Conservation (phyloP, 1,139 yeast species). For the Geotrichum fermentans region DNA sequence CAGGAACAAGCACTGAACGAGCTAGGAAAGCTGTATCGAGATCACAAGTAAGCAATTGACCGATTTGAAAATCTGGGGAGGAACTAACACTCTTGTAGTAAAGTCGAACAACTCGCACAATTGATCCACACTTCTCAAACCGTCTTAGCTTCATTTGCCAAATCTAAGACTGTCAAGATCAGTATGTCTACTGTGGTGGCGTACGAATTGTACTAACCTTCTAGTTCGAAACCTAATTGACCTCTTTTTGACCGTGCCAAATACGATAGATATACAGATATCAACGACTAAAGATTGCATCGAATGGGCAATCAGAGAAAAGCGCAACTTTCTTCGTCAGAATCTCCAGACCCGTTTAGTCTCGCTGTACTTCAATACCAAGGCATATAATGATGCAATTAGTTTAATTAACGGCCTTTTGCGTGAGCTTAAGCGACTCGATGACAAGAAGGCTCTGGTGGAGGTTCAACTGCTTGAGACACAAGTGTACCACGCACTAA, state of each 20-base stretch:
- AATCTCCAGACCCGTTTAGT: constrained; percentile 80
- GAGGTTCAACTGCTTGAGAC: constrained; percentile 93
- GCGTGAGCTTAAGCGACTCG: constrained; percentile 83
- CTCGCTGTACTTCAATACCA: constrained; percentile 61
- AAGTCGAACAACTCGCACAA: constrained; percentile 49
- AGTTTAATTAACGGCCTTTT: constrained; percentile 66
- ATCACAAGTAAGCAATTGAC: constrained; percentile 24
- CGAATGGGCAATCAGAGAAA: constrained; percentile 79
- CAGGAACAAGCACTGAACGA: constrained; percentile 37
- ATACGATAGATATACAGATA: constrained; percentile 67
- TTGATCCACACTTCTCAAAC: constrained; percentile 67
- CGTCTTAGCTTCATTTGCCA: constrained; percentile 71
- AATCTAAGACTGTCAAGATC: constrained; percentile 91
- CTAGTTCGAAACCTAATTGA: constrained; percentile 63
- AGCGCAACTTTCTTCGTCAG: constrained; percentile 84
- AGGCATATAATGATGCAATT: constrained; percentile 65
- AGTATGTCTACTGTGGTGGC: too few relatives aligned
- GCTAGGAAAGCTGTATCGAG: constrained; percentile 36
- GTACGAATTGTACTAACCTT: constrained; percentile 52
- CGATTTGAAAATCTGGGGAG: constrained; percentile 19
- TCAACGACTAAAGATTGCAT: constrained; percentile 71
- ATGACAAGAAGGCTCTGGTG: constrained; percentile 89
- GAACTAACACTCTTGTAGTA: constrained; percentile 25
- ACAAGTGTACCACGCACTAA: constrained; percentile 81
- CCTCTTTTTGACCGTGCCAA: constrained; percentile 62